Base-by-base conservation (phyloP, 1,284 basidiomycete genomes). In the Trichosporon asahii region DNA sequence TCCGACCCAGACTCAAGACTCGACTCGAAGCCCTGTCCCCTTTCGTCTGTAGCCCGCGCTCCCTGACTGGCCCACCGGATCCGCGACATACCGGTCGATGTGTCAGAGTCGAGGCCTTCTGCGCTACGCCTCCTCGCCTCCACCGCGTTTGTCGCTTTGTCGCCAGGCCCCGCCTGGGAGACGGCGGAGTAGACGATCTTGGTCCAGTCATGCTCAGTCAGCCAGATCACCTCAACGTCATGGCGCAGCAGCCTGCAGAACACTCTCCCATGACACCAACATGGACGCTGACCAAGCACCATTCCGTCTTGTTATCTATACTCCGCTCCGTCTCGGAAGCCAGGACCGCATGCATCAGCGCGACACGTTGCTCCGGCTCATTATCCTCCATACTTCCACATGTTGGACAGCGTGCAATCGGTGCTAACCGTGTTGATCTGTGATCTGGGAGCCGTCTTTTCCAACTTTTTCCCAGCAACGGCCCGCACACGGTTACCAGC, bases 171-270 rank as follows among this genome's bases (percentile, higher is more conserved):
- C n/a, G n/a, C n/a, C n/a, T n/a, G n/a, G n/a, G n/a, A n/a, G n/a
- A n/a, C n/a, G n/a, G n/a, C n/a, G n/a, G n/a, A n/a, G n/a, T 5
- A 25, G 23, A 53, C 49, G 49, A 53, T 53, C 49, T 25, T 9
- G 3, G 49, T 53, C 49, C 49, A 53, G 49, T 53, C 49, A 53
- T 53, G 49, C 49, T 53, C 49, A 53, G 49, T 53, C 49, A 53
- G 49, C 49, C 23, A 21, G 21, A 33, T 33, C 31, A 33, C 31
- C 31, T 33, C 6, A 33, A 53, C 49, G 49, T 53, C 49, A 53
- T 53, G 49, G 49, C 49, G 49, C 49, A 53, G 21, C 21, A 25
- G 18, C 3, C 3, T 46, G 31, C 31, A 33, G 31, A 37, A 37
- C 35, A 12, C 11, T 37, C 35, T 12, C 31, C 31, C 31, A 33